Conservation (phyloP, 495 filamentous ascomycete genomes). For the Xylona heveae region DNA sequence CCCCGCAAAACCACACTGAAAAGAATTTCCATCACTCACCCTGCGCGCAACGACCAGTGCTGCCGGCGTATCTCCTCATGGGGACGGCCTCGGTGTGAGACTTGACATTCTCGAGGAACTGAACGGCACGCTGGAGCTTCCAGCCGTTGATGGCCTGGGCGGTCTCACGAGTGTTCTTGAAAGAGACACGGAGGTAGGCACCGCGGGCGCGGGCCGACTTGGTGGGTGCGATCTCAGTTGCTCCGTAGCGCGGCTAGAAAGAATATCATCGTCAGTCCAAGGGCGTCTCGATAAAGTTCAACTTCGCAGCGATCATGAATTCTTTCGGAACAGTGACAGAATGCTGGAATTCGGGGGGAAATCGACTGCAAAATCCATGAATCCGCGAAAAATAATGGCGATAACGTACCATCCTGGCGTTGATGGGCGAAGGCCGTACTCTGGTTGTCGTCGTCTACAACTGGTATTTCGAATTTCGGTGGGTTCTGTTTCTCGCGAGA, state of each 20-base stretch:
- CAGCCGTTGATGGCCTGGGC: slow-evolving; percentile 97
- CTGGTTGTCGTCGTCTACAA: too few species aligned
- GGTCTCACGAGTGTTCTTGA: slow-evolving; percentile 99
- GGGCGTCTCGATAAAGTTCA: too few species aligned
- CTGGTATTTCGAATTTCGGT: too few species aligned
- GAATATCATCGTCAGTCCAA: slow-evolving; percentile 13
- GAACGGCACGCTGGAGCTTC: slow-evolving; percentile 86
- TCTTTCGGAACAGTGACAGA: too few species aligned
- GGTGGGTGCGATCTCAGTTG: slow-evolving; percentile 60
- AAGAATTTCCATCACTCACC: slow-evolving; percentile 38
- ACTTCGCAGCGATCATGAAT: too few species aligned
- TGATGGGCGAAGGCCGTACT: too few species aligned
- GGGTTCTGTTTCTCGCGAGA: too few species aligned
- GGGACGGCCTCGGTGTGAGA: slow-evolving; percentile 91
- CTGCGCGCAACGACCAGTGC: slow-evolving; percentile 84
- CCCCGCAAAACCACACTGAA: neutral
- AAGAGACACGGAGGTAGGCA: slow-evolving; percentile 94
- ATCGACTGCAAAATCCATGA: too few species aligned
- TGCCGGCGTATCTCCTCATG: slow-evolving; percentile 86
- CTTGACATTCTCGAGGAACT: slow-evolving; percentile 91
- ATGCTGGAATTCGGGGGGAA: too few species aligned
- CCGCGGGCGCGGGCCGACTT: slow-evolving; percentile 96
- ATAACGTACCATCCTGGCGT: too few species aligned
- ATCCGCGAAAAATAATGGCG: too few species aligned
- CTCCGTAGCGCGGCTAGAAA: slow-evolving; percentile 89